Conservation (phyloP, 257 asterid species). For the Thymus mandschuricus region DNA sequence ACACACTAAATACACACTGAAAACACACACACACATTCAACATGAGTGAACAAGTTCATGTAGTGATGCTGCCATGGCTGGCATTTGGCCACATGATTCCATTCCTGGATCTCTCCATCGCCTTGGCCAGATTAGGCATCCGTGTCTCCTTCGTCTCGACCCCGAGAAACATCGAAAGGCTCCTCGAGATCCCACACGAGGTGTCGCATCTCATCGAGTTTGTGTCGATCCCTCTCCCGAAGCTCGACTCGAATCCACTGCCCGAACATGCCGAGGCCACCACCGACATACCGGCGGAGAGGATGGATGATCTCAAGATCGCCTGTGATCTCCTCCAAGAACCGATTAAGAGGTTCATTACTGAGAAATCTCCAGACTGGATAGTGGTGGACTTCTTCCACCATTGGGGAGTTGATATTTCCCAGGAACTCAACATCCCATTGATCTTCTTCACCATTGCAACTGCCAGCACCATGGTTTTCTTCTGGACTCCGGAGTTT, state of each 20-base stretch:
- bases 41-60: slow-evolving; percentile 17
- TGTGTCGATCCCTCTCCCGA: slow-evolving; percentile 26
- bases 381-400: slow-evolving; percentile 15
- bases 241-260: slow-evolving; percentile 14
- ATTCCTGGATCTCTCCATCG: no score
- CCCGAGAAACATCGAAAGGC: slow-evolving; percentile 37
- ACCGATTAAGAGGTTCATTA: slow-evolving; percentile 21
- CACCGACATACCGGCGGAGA: slow-evolving; percentile 27
- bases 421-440: slow-evolving; percentile 9
- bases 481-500: not conserved
- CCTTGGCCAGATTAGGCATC: no score
- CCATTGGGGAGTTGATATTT: slow-evolving; percentile 7
- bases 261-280: slow-evolving; percentile 43
- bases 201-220: slow-evolving; percentile 1
- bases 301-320: slow-evolving; percentile 22
- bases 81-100: no score
- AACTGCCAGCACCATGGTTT: slow-evolving; percentile 12
- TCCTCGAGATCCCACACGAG: slow-evolving; percentile 31
- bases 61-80: no score
- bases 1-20: no score
- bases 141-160: slow-evolving; percentile 38
- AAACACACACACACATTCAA: not conserved
- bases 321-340: slow-evolving; percentile 30
- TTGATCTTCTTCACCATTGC: accelerated
- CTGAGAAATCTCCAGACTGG: slow-evolving; percentile 22